Evolutionary conservation across 768 basidiomycete species (phyloP).

Genomic region (Galerina marginata): DNA sequence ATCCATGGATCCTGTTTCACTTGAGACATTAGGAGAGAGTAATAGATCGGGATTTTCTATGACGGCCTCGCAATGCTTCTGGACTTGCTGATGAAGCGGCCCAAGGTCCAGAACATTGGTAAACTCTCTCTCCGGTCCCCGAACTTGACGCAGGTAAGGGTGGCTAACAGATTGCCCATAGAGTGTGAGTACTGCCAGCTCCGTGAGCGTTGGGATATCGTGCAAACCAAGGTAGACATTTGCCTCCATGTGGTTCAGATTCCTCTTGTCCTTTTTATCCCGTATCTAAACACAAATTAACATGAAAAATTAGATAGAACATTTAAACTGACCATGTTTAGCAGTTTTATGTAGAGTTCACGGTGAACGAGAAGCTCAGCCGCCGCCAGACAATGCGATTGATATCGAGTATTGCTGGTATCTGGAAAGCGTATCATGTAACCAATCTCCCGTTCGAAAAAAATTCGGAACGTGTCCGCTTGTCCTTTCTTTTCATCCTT

Average conservation of each 20-base stretch:
- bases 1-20: constrained; percentile 23
- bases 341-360: constrained; percentile 27
- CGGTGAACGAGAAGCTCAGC: constrained; percentile 30
- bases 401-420: too few species aligned
- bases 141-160: constrained; percentile 33
- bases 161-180: constrained; percentile 27
- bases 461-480: constrained; percentile 28
- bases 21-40: constrained; percentile 13
- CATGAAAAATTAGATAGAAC: not conserved
- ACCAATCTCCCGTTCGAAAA: constrained; percentile 18
- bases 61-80: constrained; percentile 14
- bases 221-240: constrained; percentile 32
- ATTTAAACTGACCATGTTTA: constrained; percentile 21
- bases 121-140: constrained; percentile 10
- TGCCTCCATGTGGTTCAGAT: constrained; percentile 40
- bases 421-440: not conserved
- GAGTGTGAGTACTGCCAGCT: constrained; percentile 31
- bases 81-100: constrained; percentile 25
- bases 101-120: constrained; percentile 34
- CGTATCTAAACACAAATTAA: not conserved
- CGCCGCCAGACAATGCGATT: too few species aligned
- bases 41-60: constrained; percentile 27
- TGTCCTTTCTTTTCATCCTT: constrained; percentile 43
- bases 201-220: constrained; percentile 31
- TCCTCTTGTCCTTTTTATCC: constrained; percentile 31